Percentiles rank a stretch among this genome's conserved stretches.
Conservation (phyloP, 768 basidiomycete species). For the Leccinellum albellum region DNA sequence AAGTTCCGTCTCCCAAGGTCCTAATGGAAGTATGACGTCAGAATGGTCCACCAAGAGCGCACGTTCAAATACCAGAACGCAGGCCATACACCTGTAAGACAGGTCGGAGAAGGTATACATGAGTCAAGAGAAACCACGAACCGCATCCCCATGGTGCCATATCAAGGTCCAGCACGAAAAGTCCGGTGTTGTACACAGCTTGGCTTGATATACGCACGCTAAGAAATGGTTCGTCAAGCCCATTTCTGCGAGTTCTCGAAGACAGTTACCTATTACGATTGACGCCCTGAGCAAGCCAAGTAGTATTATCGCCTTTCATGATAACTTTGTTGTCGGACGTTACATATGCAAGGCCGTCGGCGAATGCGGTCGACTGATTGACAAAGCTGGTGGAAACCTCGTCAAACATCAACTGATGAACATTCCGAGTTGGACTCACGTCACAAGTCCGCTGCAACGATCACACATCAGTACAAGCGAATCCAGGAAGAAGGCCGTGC, state of each 20-base stretch:
- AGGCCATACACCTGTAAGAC: conserved; percentile 67
- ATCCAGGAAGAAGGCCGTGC: conserved; percentile 5
- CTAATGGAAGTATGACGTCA: conserved; percentile 14
- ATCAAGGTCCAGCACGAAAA: conserved; percentile 81
- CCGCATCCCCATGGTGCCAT: conserved; percentile 90
- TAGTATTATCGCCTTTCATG: conserved; percentile 76
- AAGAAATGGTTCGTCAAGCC: background rate
- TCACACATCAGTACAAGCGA: conserved; percentile 11
- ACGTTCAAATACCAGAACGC: conserved; percentile 60
- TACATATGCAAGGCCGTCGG: conserved; percentile 52
- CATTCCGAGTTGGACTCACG: conserved; percentile 41
- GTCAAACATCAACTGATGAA: conserved; percentile 1
- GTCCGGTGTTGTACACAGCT: conserved; percentile 63
- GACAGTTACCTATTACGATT: conserved; percentile 54
- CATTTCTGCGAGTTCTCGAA: background rate
- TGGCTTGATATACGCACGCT: conserved; percentile 77
- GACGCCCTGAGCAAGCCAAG: conserved; percentile 47
- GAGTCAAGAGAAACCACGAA: conserved; percentile 16
- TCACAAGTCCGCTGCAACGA: conserved; percentile 59
- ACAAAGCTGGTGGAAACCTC: conserved; percentile 50
- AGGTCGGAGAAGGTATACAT: conserved; percentile 1
- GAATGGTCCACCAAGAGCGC: background rate
- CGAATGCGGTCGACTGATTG: conserved; percentile 49
- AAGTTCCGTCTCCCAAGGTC: conserved; percentile 46
- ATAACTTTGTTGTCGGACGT: conserved; percentile 56